Conservation (phyloP, 768 basidiomycete species). For the Suillus clintonianus region DNA sequence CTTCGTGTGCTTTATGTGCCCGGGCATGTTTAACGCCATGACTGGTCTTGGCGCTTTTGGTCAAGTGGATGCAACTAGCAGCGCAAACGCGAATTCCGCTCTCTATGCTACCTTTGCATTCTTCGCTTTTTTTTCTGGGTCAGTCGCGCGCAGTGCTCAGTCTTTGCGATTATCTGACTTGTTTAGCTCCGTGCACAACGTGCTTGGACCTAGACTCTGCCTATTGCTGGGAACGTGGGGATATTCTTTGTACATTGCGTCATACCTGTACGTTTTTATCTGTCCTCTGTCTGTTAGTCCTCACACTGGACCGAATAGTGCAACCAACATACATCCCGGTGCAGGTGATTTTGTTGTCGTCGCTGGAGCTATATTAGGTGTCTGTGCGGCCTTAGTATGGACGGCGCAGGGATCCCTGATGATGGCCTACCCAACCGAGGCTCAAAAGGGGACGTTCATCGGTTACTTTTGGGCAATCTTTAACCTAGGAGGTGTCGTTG, state of each 20-base stretch:
- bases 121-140: constrained; percentile 73
- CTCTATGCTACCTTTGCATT: constrained; percentile 67
- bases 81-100: constrained; percentile 69
- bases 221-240: constrained; percentile 74
- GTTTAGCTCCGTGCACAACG: constrained; percentile 74
- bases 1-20: constrained; percentile 61
- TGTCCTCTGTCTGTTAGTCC: background rate
- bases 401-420: constrained; percentile 85
- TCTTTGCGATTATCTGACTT: background rate
- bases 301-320: constrained; percentile 39
- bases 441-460: constrained; percentile 76
- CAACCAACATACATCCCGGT: constrained; percentile 65
- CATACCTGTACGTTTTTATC: constrained; percentile 59
- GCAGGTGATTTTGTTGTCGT: constrained; percentile 67
- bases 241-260: constrained; percentile 75
- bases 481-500: constrained; percentile 80
- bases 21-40: constrained; percentile 78
- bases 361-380: constrained; percentile 71
- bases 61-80: constrained; percentile 63
- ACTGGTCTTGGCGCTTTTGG: constrained; percentile 82
- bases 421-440: constrained; percentile 81
- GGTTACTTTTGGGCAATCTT: constrained; percentile 85
- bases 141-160: constrained; percentile 12
- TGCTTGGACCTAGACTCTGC: constrained; percentile 73
- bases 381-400: constrained; percentile 76